A percentile compares a stretch with the other conserved stretches of the same genome.
Evolutionary conservation across 768 basidiomycete species (phyloP).

Genomic region (Lactarius hengduanensis): DNA sequence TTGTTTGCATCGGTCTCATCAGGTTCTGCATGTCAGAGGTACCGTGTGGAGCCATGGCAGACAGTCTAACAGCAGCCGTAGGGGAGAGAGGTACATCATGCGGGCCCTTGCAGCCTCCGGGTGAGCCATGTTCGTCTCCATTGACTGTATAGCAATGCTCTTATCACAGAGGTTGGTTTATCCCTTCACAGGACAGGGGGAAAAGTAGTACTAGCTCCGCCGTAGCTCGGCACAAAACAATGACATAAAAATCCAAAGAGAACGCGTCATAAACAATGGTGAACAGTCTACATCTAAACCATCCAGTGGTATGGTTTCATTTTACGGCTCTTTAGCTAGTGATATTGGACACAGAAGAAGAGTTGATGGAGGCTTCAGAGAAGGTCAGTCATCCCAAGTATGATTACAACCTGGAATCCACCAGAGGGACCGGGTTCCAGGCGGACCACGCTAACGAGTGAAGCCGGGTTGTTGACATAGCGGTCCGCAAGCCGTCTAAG

Average conservation of each 20-base stretch:
- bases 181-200: neutral
- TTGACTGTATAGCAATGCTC: neutral
- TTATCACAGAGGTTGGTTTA: neutral
- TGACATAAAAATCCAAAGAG: neutral
- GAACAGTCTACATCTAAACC: neutral
- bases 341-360: neutral
- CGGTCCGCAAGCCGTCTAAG: slow-evolving; percentile 1
- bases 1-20: no score
- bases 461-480: neutral
- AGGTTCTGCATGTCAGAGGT: no score
- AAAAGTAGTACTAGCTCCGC: neutral
- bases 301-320: neutral
- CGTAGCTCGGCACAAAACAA: neutral
- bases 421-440: neutral
- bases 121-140: no score
- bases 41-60: no score
- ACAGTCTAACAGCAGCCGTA: no score
- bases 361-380: neutral
- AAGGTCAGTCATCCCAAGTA: neutral
- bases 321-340: neutral
- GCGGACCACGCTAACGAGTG: neutral
- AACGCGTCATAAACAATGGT: neutral
- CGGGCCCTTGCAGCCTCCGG: no score
- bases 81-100: no score
- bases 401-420: neutral